Evolutionary conservation across 2,329 filamentous ascomycete species (phyloP).

Genomic region (Nannizziopsis arthrosporioides): DNA sequence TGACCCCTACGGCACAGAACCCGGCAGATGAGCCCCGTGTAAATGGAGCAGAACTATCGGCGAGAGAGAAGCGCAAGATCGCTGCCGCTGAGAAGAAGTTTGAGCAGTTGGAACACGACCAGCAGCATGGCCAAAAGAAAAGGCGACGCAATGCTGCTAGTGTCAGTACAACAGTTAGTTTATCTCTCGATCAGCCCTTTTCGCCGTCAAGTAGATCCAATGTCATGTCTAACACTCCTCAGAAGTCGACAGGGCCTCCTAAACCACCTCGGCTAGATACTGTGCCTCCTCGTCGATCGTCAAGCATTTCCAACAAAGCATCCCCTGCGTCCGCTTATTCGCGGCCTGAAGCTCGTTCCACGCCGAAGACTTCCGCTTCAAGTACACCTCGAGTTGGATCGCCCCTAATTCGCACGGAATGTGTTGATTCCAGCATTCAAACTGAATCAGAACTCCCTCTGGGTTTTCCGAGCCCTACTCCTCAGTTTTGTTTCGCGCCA

Average conservation of each 20-base stretch:
- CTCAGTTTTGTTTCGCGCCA: slow-evolving; percentile 27
- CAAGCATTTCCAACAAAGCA: slow-evolving; percentile 26
- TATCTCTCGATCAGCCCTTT: too few species aligned
- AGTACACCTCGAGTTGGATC: slow-evolving; percentile 22
- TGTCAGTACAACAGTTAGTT: slow-evolving; percentile 1
- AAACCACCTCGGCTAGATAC: slow-evolving; percentile 21
- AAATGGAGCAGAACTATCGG: slow-evolving; percentile 44
- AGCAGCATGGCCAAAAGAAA: slow-evolving; percentile 38
- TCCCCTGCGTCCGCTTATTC: slow-evolving; percentile 21
- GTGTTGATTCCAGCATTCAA: slow-evolving; percentile 34
- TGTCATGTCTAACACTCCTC: not conserved
- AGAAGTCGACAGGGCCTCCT: slow-evolving; percentile 5
- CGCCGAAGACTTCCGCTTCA: slow-evolving; percentile 23
- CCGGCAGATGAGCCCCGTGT: slow-evolving; percentile 34
- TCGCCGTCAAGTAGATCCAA: not conserved
- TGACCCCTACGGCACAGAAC: slow-evolving; percentile 46
- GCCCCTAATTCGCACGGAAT: slow-evolving; percentile 20
- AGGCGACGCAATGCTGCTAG: slow-evolving; percentile 30
- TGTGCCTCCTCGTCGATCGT: slow-evolving; percentile 20
- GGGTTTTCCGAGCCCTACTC: slow-evolving; percentile 15
- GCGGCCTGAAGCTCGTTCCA: slow-evolving; percentile 19
- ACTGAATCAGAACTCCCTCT: slow-evolving; percentile 32
- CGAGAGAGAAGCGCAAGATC: slow-evolving; percentile 51
- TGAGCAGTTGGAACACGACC: slow-evolving; percentile 48
- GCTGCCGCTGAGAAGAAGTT: slow-evolving; percentile 53